These are phyloP conservation scores for Populus euphratica DNA, from an alignment of 345 rosid species.

Conservation along the genomic window DNA sequence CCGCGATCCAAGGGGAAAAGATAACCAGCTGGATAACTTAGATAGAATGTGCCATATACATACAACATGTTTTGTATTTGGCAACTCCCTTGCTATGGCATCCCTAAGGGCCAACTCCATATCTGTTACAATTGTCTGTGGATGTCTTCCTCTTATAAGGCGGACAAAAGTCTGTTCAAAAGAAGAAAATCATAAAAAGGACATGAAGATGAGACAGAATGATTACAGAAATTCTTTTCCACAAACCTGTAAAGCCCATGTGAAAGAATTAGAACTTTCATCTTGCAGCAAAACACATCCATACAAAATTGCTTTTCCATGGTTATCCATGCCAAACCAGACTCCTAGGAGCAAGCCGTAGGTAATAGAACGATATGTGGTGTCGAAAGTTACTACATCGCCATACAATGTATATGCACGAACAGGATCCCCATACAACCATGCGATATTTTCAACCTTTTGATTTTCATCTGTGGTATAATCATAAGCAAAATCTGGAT, in stretches of 20 bases:
- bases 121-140: slow-evolving; percentile 81
- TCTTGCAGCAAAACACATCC: slow-evolving; percentile 86
- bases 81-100: slow-evolving; percentile 71
- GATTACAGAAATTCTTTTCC: slow-evolving; percentile 31
- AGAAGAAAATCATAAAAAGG: slow-evolving; percentile 31
- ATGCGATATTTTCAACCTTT: slow-evolving; percentile 77
- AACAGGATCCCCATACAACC: slow-evolving; percentile 73
- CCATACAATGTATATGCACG: slow-evolving; percentile 60
- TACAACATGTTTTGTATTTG: slow-evolving; percentile 67
- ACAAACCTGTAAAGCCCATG: slow-evolving; percentile 97
- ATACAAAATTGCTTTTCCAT: slow-evolving; percentile 65
- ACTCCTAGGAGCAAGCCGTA: slow-evolving; percentile 80
- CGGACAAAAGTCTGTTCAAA: slow-evolving; percentile 78
- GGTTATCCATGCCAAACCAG: slow-evolving; percentile 69
- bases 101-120: slow-evolving; percentile 77
- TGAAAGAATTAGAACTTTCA: slow-evolving; percentile 59
- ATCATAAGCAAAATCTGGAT: slow-evolving; percentile 56
- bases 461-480: slow-evolving; percentile 60
- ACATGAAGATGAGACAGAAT: slow-evolving; percentile 26
- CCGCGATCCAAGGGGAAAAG: slow-evolving; percentile 60
- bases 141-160: slow-evolving; percentile 72
- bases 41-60: slow-evolving; percentile 65
- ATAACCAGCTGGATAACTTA: slow-evolving; percentile 87
- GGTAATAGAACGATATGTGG: slow-evolving; percentile 68
- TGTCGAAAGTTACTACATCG: slow-evolving; percentile 75